A percentile compares a stretch with the other conserved stretches of the same genome.
Evolutionary conservation across 2,329 filamentous ascomycete species (phyloP).

Genomic region (Fusarium nelsonii): DNA sequence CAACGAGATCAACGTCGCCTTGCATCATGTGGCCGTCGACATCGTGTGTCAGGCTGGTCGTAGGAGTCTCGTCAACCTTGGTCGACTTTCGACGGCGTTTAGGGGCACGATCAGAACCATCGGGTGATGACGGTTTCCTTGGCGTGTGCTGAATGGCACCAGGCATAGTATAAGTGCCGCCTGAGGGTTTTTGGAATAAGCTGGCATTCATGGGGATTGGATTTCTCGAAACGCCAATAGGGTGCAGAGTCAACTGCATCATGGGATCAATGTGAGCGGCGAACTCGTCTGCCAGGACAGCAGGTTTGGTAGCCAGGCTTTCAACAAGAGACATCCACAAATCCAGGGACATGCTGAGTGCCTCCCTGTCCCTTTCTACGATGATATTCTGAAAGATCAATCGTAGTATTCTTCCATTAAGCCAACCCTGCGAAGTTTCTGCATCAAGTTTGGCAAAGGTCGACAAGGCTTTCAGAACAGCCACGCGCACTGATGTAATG

Average conservation of each 20-base stretch:
- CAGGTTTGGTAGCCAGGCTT: constrained; percentile 72
- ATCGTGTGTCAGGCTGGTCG: constrained; percentile 82
- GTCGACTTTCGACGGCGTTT: constrained; percentile 86
- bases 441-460: constrained; percentile 92
- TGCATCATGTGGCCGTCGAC: constrained; percentile 98
- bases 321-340: constrained; percentile 86
- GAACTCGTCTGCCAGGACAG: constrained; percentile 79
- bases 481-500: constrained; percentile 93
- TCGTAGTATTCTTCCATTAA: constrained; percentile 88
- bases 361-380: constrained; percentile 88
- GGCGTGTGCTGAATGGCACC: constrained; percentile 59
- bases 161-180: constrained; percentile 77
- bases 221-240: constrained; percentile 90
- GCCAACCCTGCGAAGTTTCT: constrained; percentile 86
- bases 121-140: constrained; percentile 64
- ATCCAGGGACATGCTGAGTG: constrained; percentile 84
- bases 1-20: constrained; percentile 94
- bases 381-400: constrained; percentile 95
- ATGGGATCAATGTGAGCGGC: constrained; percentile 81
- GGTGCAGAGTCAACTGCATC: constrained; percentile 86
- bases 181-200: constrained; percentile 93
- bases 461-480: constrained; percentile 89
- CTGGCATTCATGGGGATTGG: constrained; percentile 92
- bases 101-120: constrained; percentile 71
- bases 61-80: constrained; percentile 78